These are phyloP conservation scores for Carex myosuroides DNA, from an alignment of 176 grass and related monocot species.

Conservation along the genomic window DNA sequence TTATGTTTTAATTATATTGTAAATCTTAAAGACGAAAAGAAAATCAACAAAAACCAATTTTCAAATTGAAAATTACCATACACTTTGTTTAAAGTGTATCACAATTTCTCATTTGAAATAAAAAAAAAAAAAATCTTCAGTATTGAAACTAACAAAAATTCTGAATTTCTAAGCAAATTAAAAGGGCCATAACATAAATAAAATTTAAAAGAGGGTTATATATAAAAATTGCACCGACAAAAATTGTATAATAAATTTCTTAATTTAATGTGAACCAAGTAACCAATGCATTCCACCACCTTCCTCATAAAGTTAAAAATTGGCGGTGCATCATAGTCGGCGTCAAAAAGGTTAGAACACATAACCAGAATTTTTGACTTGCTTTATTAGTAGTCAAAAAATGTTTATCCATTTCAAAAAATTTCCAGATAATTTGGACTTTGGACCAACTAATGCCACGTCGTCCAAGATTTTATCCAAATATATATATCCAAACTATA, in stretches of 20 bases:
- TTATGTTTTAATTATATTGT: no score
- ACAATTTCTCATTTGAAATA: background rate
- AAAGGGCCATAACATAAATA: background rate
- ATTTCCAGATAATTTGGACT: background rate
- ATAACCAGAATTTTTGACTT: conserved; percentile 11
- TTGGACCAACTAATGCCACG: background rate
- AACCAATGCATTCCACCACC: background rate
- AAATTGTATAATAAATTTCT: background rate
- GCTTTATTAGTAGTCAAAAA: conserved; percentile 7
- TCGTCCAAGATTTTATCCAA: conserved; percentile 14
- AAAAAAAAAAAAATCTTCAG: background rate
- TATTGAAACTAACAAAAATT: background rate
- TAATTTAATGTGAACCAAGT: conserved; percentile 12
- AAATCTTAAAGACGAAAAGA: background rate
- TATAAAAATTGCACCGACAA: background rate
- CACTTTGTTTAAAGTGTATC: background rate
- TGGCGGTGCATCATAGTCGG: background rate
- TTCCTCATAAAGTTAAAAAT: background rate
- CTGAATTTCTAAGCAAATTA: background rate
- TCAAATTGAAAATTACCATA: background rate
- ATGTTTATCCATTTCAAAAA: conserved; percentile 2
- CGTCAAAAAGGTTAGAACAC: background rate
- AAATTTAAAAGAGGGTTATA: background rate
- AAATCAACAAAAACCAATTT: background rate
- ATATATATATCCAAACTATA: conserved; percentile 25